Evolutionary conservation across 306 rosid genomes (phyloP).

Genomic region (Pterocarpus macrocarpus): DNA sequence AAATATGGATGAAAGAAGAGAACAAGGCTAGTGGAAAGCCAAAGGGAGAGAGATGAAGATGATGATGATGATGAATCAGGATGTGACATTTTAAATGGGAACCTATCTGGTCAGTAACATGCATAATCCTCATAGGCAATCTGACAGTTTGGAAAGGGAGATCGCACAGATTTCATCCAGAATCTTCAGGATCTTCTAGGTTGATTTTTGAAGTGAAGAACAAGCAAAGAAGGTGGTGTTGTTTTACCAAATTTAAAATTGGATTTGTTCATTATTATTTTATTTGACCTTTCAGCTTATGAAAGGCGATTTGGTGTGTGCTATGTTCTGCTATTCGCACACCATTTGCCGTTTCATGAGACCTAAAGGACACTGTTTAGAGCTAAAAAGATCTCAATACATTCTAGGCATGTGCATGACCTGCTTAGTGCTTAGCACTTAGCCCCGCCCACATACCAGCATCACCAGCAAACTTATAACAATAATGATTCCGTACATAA

Average conservation of each 20-base stretch:
- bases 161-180: constrained; percentile 75
- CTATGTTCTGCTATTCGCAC: not conserved
- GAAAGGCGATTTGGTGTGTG: constrained; percentile 42
- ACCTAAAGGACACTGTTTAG: constrained; percentile 36
- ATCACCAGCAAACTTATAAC: not conserved
- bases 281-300: constrained; percentile 46
- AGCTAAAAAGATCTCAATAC: constrained; percentile 9
- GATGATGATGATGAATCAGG: constrained; percentile 32
- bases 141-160: constrained; percentile 82
- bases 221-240: constrained; percentile 64
- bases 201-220: constrained; percentile 68
- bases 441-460: not conserved
- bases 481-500: no score
- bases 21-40: not conserved
- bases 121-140: constrained; percentile 62
- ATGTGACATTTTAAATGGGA: constrained; percentile 62
- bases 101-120: constrained; percentile 51
- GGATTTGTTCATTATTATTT: constrained; percentile 43
- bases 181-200: constrained; percentile 72
- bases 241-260: constrained; percentile 34
- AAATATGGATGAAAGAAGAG: constrained; percentile 7
- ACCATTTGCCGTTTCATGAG: constrained; percentile 41
- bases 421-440: constrained; percentile 46
- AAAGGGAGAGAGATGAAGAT: not conserved
- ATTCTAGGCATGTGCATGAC: constrained; percentile 45